Evolutionary conservation across 2,329 filamentous ascomycete genomes (phyloP), one percentile per base, ranked within the genome.

Genomic region (Arthroderma uncinatum): DNA sequence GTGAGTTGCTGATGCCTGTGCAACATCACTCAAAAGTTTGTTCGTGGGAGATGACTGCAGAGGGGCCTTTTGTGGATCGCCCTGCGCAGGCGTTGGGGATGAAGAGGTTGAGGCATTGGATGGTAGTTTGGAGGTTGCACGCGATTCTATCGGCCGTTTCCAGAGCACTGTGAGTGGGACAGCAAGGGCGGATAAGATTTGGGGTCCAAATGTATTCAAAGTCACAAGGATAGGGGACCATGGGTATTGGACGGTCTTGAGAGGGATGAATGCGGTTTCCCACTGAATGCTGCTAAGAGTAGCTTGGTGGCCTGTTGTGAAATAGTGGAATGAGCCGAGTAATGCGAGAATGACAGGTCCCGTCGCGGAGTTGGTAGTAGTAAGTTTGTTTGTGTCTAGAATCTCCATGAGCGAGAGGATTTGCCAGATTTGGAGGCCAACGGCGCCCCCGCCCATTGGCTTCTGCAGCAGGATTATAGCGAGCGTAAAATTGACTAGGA

Each of bases 291-390:
- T 88, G 63, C 85, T 81, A 23, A 95, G 80, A 0, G 84, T 86
- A 10, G 92, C 92, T 73, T 97, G 92, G 71, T 98, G 93, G 60
- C 93, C 93, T 0, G 93, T 98, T 69, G 95, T 96, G 82, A 98
- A 98, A 77, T 85, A 98, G 76, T 96, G 85, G 72, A 92, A 95
- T 66, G 87, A 89, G 59, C 91, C 93, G 0, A 98, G 82, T n/a
- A 97, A 74, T 9, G 84, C 92, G 25, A 97, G 81, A 61, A 94
- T 79, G 39, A 93, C 76, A 19, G 93, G 91, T 0, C 90, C 92
- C 64, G 97, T 86, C 5, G 89, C 79, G 0, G 71, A 73, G 60
- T 73, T 74, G 47, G 83, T 84, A 53, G 81, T 76, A 14, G 84
- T 82, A 0, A 83, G 71, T 34, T 74, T 74, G 64, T 83, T 83